phyloP scores from a whole-genome alignment of 805 yeast genomes.

The Yarrowia sp. region DNA sequence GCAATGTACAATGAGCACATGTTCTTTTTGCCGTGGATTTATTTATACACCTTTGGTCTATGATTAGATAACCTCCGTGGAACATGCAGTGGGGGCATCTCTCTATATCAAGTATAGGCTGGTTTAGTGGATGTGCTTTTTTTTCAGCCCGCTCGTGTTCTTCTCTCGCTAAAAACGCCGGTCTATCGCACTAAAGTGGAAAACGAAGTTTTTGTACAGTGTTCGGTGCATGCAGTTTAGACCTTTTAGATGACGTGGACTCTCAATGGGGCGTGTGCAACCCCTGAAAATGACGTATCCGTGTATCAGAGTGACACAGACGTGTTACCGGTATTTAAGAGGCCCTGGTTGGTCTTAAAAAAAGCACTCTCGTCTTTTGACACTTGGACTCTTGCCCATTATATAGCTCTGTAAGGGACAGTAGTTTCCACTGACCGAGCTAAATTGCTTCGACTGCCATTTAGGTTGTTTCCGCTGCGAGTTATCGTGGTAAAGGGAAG shows the following conservation, averaged over 20 bases:
- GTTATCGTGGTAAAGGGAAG: not conserved
- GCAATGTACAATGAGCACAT: conserved; percentile 16
- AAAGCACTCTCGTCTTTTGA: too few species aligned
- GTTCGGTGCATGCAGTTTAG: conserved; percentile 25
- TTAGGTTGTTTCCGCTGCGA: conserved; percentile 27
- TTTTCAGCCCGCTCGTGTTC: too few species aligned
- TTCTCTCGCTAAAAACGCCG: not conserved
- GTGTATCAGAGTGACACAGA: not conserved
- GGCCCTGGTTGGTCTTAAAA: too few species aligned
- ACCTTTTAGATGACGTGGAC: conserved; percentile 15
- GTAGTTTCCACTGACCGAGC: conserved; percentile 17
- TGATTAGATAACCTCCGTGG: not conserved
- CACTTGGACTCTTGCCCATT: not conserved
- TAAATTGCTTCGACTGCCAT: conserved; percentile 22
- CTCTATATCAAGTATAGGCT: not conserved
- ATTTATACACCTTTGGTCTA: conserved; percentile 19
- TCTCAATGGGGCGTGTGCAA: not conserved
- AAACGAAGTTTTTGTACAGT: not conserved
- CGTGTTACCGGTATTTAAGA: too few species aligned
- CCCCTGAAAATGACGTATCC: conserved; percentile 16
- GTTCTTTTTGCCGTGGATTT: conserved; percentile 16
- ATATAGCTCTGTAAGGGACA: too few species aligned
- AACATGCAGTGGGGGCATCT: not conserved
- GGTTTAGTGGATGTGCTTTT: not conserved
- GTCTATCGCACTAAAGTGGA: not conserved